Percentiles rank a stretch among this genome's conserved stretches.
Evolutionary conservation across 208 protist genomes (phyloP).

Genomic region (Crithidia thermophila): DNA sequence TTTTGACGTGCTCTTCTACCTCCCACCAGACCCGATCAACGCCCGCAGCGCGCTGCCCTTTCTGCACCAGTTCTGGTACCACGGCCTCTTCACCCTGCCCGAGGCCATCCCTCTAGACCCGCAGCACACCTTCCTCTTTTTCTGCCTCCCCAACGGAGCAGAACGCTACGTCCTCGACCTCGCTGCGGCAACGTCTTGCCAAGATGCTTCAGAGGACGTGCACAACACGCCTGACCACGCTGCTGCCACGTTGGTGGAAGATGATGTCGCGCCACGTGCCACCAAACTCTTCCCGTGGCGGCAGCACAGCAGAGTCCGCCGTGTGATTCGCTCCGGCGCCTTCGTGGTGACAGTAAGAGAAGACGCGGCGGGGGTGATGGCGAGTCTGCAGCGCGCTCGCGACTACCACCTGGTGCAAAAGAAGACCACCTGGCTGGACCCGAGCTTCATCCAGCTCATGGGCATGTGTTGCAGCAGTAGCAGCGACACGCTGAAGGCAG

Average conservation of each 20-base stretch:
- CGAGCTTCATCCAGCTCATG: slow-evolving; percentile 22
- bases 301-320: slow-evolving; percentile 47
- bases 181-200: background rate
- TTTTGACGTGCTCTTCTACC: slow-evolving; percentile 30
- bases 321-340: slow-evolving; percentile 35
- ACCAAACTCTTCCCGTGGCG: slow-evolving; percentile 35
- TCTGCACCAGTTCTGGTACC: slow-evolving; percentile 45
- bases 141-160: slow-evolving; percentile 45
- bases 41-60: slow-evolving; percentile 19
- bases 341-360: slow-evolving; percentile 51
- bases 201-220: background rate
- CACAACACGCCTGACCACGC: background rate
- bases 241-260: background rate
- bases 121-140: slow-evolving; percentile 26
- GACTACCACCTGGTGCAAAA: slow-evolving; percentile 42
- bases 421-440: slow-evolving; percentile 47
- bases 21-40: slow-evolving; percentile 23
- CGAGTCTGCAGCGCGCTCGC: slow-evolving; percentile 35
- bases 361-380: slow-evolving; percentile 34
- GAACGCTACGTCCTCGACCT: slow-evolving; percentile 51
- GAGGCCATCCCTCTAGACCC: slow-evolving; percentile 8
- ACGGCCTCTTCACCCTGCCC: slow-evolving; percentile 68
- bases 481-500: background rate
- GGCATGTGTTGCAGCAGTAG: slow-evolving; percentile 4
- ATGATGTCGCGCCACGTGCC: background rate